Evolutionary conservation across 768 basidiomycete genomes (phyloP).

Genomic region (Boletus barrowsii): DNA sequence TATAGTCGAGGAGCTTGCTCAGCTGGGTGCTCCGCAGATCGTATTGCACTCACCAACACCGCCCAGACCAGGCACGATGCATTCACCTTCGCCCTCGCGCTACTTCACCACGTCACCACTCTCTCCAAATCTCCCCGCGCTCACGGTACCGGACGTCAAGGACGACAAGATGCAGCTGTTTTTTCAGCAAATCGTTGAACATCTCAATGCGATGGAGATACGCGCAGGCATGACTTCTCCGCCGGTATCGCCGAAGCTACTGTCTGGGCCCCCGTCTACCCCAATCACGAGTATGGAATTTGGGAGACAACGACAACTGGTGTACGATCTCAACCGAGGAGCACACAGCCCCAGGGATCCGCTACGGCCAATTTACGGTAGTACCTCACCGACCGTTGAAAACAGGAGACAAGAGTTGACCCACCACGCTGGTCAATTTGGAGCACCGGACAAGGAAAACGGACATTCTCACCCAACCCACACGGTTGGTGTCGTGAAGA

Average conservation of each 20-base stretch:
- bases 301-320: slow-evolving; percentile 11
- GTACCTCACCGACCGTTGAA: slow-evolving; percentile 9
- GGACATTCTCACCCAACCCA: background rate
- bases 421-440: slow-evolving; percentile 10
- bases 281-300: slow-evolving; percentile 20
- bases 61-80: slow-evolving; percentile 15
- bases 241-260: slow-evolving; percentile 17
- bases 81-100: slow-evolving; percentile 25
- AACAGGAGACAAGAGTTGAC: background rate
- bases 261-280: slow-evolving; percentile 5
- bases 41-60: slow-evolving; percentile 27
- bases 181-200: slow-evolving; percentile 81
- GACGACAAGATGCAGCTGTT: slow-evolving; percentile 79
- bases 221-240: slow-evolving; percentile 35
- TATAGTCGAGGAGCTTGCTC: slow-evolving; percentile 16
- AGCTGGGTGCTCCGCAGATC: slow-evolving; percentile 22
- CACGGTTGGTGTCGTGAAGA: slow-evolving; percentile 32
- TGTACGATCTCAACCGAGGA: slow-evolving; percentile 1
- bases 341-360: slow-evolving; percentile 34
- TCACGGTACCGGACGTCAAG: slow-evolving; percentile 67
- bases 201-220: slow-evolving; percentile 70
- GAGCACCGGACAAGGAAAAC: slow-evolving; percentile 62
- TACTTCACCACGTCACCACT: slow-evolving; percentile 29
- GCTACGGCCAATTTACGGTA: slow-evolving; percentile 23
- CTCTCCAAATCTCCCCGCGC: slow-evolving; percentile 40